Percentiles rank a stretch among this genome's conserved stretches.
phyloP scores from a whole-genome alignment of 83 land plant genomes.

The Larix sibirica region DNA sequence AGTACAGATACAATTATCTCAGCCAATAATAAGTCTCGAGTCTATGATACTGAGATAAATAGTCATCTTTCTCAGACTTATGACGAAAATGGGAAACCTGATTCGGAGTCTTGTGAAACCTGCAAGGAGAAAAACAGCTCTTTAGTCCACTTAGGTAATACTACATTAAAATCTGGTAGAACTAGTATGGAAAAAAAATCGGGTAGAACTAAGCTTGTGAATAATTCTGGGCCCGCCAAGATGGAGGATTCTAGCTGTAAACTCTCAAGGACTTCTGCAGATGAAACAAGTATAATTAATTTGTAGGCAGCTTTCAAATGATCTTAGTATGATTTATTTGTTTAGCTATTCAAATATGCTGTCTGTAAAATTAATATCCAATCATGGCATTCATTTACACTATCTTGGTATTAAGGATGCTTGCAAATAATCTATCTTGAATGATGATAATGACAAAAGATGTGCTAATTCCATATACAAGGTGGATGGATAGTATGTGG shows the following conservation, averaged over 20 bases:
- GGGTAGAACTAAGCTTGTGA: background rate
- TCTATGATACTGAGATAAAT: background rate
- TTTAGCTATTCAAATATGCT: background rate
- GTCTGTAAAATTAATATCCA: background rate
- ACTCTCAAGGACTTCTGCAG: background rate
- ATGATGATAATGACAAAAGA: background rate
- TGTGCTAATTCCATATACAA: background rate
- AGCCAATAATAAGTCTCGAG: background rate
- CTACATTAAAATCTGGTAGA: background rate
- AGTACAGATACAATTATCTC: background rate
- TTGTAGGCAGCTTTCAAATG: background rate
- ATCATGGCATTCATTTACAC: background rate
- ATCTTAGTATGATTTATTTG: background rate
- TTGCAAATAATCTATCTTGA: background rate
- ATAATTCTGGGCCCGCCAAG: constrained; percentile 9
- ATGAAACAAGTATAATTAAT: background rate
- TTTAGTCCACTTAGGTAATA: background rate
- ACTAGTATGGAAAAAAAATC: background rate
- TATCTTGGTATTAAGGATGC: background rate
- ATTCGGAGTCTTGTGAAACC: background rate
- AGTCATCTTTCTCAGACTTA: background rate
- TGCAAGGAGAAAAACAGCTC: background rate
- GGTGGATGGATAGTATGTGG: background rate
- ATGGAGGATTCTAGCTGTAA: background rate
- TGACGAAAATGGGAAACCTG: constrained; percentile 5